Base-by-base conservation (phyloP, 768 basidiomycete genomes). In the Termitomyces sp. region DNA sequence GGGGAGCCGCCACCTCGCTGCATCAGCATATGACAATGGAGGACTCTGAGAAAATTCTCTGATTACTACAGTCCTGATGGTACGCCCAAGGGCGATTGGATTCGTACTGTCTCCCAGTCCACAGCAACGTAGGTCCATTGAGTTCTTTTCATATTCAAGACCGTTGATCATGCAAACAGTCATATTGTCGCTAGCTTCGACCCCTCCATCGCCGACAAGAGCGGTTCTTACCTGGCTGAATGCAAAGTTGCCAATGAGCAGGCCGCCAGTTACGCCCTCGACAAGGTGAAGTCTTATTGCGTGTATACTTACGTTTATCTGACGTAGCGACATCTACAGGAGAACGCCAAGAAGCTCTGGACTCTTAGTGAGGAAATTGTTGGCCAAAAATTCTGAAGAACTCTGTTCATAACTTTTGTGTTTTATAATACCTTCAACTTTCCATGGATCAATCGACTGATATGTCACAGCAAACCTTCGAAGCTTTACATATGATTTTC, bases 291-390 rank as follows among this genome's bases (percentile, higher is more conserved):
- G 3, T 8, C 19, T 3, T n/a, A 27, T 23, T 2, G 19, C 17
- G 6, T 43, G 7, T 28, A 16, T 17, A 2, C 5, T 17, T 28
- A 17, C 34, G 10, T 11, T 46, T 11, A 21, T 54, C 42, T 58
- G 11, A 58, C n/a, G 10, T 12, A 16, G 16, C 9, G 42, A 14
- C 21, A 11, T 53, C 25, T 39, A 9, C 46, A 58, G 57, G 57
- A 57, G 12, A 50, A 41, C 21, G 61, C 55, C 16, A 48, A 48
- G 30, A 61, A 50, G 51, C 58, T 61, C 17, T 61, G 61, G 61
- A 51, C 56, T 41, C 28, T 62, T 25, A 57, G 58, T 41, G 58
- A 62, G 49, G 52, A 62, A 43, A 59, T 59, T 11, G 52, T 62
- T 1, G 58, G 54, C 14, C 58, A 17, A 44, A 54, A 57, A 43